These are phyloP conservation scores for Neurospora sp. DNA, from an alignment of 495 filamentous ascomycete genomes.

Conservation along the genomic window DNA sequence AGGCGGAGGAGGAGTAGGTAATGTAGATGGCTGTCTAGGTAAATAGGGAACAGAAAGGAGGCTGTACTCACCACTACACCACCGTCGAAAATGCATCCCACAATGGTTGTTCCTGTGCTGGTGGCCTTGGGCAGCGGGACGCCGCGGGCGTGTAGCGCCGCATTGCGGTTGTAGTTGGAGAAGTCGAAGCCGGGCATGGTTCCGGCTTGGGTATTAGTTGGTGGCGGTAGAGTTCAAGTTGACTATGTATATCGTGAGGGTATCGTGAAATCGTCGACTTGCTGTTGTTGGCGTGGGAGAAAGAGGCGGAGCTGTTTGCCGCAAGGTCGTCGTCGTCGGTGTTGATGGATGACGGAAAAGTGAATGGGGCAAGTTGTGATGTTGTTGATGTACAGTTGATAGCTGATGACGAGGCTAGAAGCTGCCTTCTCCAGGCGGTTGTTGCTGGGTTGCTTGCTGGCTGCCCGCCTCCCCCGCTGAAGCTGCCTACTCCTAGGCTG, in stretches of 20 bases:
- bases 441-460: background rate
- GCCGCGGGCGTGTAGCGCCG: conserved; percentile 83
- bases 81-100: conserved; percentile 92
- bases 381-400: conserved; percentile 8
- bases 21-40: too few species aligned
- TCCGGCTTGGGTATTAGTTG: background rate
- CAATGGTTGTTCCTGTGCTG: conserved; percentile 98
- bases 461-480: background rate
- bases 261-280: background rate
- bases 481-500: background rate
- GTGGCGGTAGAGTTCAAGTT: background rate
- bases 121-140: conserved; percentile 94
- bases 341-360: background rate
- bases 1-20: background rate
- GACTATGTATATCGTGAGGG: background rate
- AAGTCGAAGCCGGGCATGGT: conserved; percentile 97
- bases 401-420: conserved; percentile 33
- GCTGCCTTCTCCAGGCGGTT: conserved; percentile 22
- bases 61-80: conserved; percentile 70
- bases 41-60: too few species aligned
- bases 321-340: background rate
- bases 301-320: background rate
- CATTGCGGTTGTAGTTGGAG: conserved; percentile 98
- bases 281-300: background rate
- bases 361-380: conserved; percentile 3